Evolutionary conservation across 108 stramenopile species (phyloP).

Genomic region (Craspedostauros australis): DNA sequence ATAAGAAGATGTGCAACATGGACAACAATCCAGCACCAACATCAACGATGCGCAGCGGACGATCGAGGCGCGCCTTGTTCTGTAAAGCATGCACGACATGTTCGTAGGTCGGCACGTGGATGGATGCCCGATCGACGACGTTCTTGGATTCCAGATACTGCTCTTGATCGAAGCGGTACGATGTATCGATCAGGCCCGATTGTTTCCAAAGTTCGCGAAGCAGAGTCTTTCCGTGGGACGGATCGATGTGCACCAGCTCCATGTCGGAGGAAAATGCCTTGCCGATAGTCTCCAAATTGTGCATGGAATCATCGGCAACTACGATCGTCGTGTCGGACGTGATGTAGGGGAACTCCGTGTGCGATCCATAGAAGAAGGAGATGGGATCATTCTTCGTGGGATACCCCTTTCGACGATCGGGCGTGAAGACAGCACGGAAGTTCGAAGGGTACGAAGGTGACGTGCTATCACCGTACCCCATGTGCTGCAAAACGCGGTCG

Average conservation of each 20-base stretch:
- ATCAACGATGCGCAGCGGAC: conserved; percentile 46
- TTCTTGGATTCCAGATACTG: conserved; percentile 75
- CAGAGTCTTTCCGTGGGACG: conserved; percentile 26
- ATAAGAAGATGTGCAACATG: conserved; percentile 58
- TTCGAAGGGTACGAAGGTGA: too few relatives aligned
- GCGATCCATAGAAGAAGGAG: conserved; percentile 35
- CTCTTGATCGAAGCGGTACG: conserved; percentile 48
- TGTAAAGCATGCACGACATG: conserved; percentile 28
- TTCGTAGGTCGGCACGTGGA: conserved; percentile 52
- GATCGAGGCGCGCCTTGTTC: neutral
- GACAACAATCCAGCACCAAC: conserved; percentile 71
- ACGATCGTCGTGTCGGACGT: too few relatives aligned
- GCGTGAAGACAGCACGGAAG: conserved; percentile 44
- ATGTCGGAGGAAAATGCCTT: neutral
- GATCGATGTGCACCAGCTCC: neutral
- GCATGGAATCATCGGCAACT: conserved; percentile 31
- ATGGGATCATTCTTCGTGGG: conserved; percentile 67
- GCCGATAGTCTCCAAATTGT: conserved; percentile 35
- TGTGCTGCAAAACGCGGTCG: conserved; percentile 32
- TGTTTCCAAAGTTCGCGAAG: conserved; percentile 44
- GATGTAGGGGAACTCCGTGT: too few relatives aligned
- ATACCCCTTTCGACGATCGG: conserved; percentile 41
- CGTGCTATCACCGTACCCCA: conserved; percentile 50
- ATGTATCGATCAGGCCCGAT: conserved; percentile 39
- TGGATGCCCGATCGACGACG: conserved; percentile 58